These are phyloP conservation scores for Ramalina peruviana DNA, from an alignment of 495 filamentous ascomycete species.

Conservation along the genomic window DNA sequence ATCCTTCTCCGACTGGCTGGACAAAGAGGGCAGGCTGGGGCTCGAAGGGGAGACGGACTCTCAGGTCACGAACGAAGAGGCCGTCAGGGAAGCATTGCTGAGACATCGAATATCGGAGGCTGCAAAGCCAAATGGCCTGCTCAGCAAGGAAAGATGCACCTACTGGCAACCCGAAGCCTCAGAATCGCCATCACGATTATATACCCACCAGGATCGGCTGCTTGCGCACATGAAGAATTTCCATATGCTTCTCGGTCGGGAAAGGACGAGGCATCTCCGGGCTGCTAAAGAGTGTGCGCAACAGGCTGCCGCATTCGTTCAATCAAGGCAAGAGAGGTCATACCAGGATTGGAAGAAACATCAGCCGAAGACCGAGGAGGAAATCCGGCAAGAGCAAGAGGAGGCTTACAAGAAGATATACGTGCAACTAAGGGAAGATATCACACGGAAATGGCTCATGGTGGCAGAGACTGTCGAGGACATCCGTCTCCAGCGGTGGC, in stretches of 20 bases:
- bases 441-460: slow-evolving; percentile 67
- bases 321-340: slow-evolving; percentile 29
- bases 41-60: slow-evolving; percentile 19
- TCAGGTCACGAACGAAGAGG: slow-evolving; percentile 40
- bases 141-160: slow-evolving; percentile 57
- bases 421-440: slow-evolving; percentile 52
- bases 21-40: slow-evolving; percentile 28
- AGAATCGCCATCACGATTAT: slow-evolving; percentile 57
- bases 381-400: slow-evolving; percentile 36
- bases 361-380: slow-evolving; percentile 57
- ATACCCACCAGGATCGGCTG: slow-evolving; percentile 74
- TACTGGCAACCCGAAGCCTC: slow-evolving; percentile 66
- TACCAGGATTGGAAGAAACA: slow-evolving; percentile 46
- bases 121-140: slow-evolving; percentile 55
- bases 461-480: slow-evolving; percentile 62
- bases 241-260: slow-evolving; percentile 58
- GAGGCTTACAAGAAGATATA: slow-evolving; percentile 39
- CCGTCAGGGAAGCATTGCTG: slow-evolving; percentile 34
- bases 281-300: slow-evolving; percentile 50
- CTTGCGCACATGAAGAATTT: slow-evolving; percentile 70
- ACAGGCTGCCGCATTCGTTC: slow-evolving; percentile 21
- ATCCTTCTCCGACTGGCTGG: slow-evolving; percentile 45
- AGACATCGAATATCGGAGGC: slow-evolving; percentile 51
- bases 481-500: slow-evolving; percentile 58
- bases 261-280: slow-evolving; percentile 55